A percentile compares a stretch with the other conserved stretches of the same genome.
Conservation (phyloP, 768 basidiomycete genomes). For the Ramaria sp. region DNA sequence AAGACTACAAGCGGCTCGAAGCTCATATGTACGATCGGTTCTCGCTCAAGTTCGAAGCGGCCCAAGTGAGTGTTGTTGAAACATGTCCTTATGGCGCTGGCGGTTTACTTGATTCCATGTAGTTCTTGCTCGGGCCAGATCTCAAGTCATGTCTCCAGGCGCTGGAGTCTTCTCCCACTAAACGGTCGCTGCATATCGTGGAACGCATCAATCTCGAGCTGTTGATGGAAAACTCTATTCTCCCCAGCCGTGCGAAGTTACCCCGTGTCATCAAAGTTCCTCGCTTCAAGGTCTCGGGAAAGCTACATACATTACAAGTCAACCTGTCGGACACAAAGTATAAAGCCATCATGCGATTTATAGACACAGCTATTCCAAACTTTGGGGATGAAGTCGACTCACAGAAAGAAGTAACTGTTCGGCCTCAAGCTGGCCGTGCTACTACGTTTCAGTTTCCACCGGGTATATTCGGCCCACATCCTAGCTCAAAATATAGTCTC, state of each 20-base stretch:
- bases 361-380: conserved; percentile 84
- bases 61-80: conserved; percentile 53
- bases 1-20: conserved; percentile 78
- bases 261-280: conserved; percentile 56
- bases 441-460: conserved; percentile 23
- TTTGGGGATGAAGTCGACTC: conserved; percentile 37
- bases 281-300: conserved; percentile 84
- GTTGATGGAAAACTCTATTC: conserved; percentile 85
- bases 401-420: conserved; percentile 34
- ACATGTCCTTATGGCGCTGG: background rate
- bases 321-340: conserved; percentile 90
- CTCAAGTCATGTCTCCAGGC: conserved; percentile 75
- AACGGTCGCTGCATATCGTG: conserved; percentile 66
- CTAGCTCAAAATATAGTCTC: conserved; percentile 57
- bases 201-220: conserved; percentile 89
- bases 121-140: conserved; percentile 87
- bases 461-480: conserved; percentile 37
- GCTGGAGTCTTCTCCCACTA: conserved; percentile 42
- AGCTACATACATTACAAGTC: conserved; percentile 75
- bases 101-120: conserved; percentile 9
- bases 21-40: conserved; percentile 94
- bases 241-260: conserved; percentile 36
- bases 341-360: conserved; percentile 81
- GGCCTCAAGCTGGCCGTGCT: background rate
- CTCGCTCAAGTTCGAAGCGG: conserved; percentile 68